These are phyloP conservation scores for Ophiostoma fasciatum DNA, from an alignment of 2,329 filamentous ascomycete species.

Conservation along the genomic window DNA sequence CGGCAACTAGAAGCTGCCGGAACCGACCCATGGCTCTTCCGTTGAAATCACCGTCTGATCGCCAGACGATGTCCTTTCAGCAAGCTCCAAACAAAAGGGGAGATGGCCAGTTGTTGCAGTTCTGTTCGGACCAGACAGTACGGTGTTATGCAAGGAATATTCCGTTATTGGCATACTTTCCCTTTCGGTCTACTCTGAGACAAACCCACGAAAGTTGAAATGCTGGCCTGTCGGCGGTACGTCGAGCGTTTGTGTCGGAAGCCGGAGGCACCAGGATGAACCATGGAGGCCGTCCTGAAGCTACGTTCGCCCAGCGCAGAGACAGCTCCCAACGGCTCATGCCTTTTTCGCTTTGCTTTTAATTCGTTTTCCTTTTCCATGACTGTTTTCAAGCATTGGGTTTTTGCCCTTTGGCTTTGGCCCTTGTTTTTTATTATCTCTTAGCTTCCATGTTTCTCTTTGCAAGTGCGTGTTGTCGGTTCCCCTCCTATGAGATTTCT, in stretches of 20 bases:
- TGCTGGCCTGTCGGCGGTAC: no score
- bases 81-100: constrained; percentile 6
- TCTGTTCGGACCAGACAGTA: constrained; percentile 23
- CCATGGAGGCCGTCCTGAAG: no score
- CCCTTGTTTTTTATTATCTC: constrained; percentile 1
- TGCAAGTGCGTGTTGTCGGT: constrained; percentile 9
- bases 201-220: constrained; percentile 3
- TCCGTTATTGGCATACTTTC: constrained; percentile 23
- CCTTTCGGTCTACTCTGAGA: neutral
- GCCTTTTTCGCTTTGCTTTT: neutral
- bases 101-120: constrained; percentile 5
- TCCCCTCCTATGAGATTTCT: constrained; percentile 40
- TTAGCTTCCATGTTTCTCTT: constrained; percentile 6
- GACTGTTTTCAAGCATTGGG: no score
- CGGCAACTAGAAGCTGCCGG: constrained; percentile 25
- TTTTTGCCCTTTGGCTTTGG: constrained; percentile 1
- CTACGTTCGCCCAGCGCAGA: no score
- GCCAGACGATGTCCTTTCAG: neutral
- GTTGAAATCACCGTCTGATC: constrained; percentile 7
- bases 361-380: neutral
- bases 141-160: constrained; percentile 20
- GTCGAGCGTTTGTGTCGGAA: no score
- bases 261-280: no score
- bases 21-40: neutral
- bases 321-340: no score